Evolutionary conservation across 2,329 filamentous ascomycete genomes (phyloP).

Genomic region (Clarireedia monteithiana): DNA sequence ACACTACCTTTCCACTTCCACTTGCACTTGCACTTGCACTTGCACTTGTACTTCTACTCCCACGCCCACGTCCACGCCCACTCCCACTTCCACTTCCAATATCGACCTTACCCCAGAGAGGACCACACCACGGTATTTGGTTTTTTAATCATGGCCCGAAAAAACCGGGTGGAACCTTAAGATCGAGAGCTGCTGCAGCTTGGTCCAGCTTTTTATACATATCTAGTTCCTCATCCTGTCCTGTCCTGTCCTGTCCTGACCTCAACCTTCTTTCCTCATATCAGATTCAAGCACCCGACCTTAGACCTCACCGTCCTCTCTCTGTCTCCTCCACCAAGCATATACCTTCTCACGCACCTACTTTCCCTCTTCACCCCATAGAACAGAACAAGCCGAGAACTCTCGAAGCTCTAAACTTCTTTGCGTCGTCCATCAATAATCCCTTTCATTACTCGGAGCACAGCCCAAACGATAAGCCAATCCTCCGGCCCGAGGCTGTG

Average conservation of each 20-base stretch:
- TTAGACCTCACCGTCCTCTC: neutral
- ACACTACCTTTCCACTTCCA: neutral
- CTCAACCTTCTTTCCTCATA: constrained; percentile 1
- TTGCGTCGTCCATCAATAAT: neutral
- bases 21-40: neutral
- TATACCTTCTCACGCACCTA: neutral
- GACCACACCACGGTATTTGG: constrained; percentile 5
- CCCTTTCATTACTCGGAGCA: neutral
- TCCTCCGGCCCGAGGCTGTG: constrained; percentile 2
- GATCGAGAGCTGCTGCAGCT: constrained; percentile 21
- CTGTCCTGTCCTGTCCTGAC: constrained; percentile 11
- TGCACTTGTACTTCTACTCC: neutral
- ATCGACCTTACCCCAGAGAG: neutral
- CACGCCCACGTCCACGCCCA: neutral
- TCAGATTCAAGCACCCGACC: neutral
- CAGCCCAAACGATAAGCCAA: neutral
- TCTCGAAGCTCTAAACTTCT: neutral
- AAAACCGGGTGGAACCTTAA: constrained; percentile 18
- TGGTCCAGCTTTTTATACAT: constrained; percentile 16
- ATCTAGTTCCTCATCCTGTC: constrained; percentile 18
- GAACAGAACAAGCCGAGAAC: too few species aligned
- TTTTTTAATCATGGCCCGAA: constrained; percentile 15
- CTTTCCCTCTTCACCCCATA: too few species aligned
- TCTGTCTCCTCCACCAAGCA: neutral
- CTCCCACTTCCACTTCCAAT: neutral